Evolutionary conservation across 192 early-diverging fungal species (phyloP).

Genomic region (Paraglomus occultum): DNA sequence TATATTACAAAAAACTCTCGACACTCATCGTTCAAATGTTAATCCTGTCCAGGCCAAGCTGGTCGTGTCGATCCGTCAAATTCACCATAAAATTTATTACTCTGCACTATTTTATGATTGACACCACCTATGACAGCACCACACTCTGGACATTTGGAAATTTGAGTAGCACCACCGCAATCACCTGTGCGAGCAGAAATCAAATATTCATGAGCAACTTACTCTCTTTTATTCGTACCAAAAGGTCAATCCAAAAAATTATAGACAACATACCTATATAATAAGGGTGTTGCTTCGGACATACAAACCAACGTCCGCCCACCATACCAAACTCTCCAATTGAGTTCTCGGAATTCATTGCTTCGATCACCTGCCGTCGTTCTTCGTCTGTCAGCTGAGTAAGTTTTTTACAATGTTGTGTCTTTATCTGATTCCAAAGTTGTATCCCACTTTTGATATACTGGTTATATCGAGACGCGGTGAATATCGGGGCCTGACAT

Average conservation of each 20-base stretch:
- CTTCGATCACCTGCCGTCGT: constrained; percentile 33
- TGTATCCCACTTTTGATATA: constrained; percentile 35
- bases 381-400: constrained; percentile 31
- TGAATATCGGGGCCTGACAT: constrained; percentile 31
- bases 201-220: background rate
- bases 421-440: constrained; percentile 37
- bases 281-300: constrained; percentile 41
- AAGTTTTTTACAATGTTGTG: constrained; percentile 26
- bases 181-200: constrained; percentile 26
- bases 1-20: too few relatives aligned
- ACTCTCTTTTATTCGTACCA: background rate
- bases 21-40: background rate
- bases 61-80: constrained; percentile 36
- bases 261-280: constrained; percentile 37
- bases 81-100: constrained; percentile 42
- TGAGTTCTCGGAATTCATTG: constrained; percentile 35
- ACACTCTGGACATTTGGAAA: constrained; percentile 37
- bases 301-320: constrained; percentile 44
- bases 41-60: constrained; percentile 39
- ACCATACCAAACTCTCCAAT: constrained; percentile 28
- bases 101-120: constrained; percentile 30
- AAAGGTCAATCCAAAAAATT: too few relatives aligned
- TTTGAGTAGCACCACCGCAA: constrained; percentile 41
- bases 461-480: constrained; percentile 33
- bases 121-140: constrained; percentile 32